Percentiles rank a stretch among this genome's conserved stretches.
phyloP scores from a whole-genome alignment of 148 eudicot genomes.

The Rhododendron williamsianum region DNA sequence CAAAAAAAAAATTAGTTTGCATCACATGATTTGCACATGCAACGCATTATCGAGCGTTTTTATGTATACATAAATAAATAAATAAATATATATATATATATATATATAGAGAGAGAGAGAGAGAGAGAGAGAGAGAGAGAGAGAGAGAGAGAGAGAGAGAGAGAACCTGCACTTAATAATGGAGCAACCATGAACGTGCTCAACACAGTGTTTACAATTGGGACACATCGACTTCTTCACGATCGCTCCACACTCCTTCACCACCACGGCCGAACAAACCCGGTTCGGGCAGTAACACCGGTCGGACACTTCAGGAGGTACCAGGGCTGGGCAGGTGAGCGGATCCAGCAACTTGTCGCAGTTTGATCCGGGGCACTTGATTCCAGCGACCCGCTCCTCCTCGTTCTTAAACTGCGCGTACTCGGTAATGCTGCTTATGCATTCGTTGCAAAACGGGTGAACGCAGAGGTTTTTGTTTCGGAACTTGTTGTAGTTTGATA shows the following conservation, averaged over 20 bases:
- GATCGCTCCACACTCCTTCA: slow-evolving; percentile 40
- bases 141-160: no score
- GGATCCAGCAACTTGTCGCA: slow-evolving; percentile 28
- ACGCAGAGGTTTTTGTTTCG: neutral
- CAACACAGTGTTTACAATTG: slow-evolving; percentile 35
- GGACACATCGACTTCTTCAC: slow-evolving; percentile 29
- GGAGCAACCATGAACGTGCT: neutral
- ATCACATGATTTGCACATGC: no score
- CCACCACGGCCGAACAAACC: slow-evolving; percentile 30
- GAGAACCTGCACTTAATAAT: no score
- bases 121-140: no score
- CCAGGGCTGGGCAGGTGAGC: neutral
- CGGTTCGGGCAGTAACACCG: slow-evolving; percentile 42
- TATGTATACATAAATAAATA: no score
- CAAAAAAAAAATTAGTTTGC: no score
- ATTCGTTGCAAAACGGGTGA: slow-evolving; percentile 38
- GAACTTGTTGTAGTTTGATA: slow-evolving; percentile 8
- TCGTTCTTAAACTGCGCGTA: slow-evolving; percentile 30
- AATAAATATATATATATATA: no score
- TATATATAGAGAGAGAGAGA: no score
- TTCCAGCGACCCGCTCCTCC: slow-evolving; percentile 17
- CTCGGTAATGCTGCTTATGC: slow-evolving; percentile 22
- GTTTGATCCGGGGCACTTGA: neutral
- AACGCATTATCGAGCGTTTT: no score
- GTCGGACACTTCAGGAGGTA: slow-evolving; percentile 8